Evolutionary conservation across 73 alveolate genomes (phyloP).

Genomic region (Blepharisma japonicum): DNA sequence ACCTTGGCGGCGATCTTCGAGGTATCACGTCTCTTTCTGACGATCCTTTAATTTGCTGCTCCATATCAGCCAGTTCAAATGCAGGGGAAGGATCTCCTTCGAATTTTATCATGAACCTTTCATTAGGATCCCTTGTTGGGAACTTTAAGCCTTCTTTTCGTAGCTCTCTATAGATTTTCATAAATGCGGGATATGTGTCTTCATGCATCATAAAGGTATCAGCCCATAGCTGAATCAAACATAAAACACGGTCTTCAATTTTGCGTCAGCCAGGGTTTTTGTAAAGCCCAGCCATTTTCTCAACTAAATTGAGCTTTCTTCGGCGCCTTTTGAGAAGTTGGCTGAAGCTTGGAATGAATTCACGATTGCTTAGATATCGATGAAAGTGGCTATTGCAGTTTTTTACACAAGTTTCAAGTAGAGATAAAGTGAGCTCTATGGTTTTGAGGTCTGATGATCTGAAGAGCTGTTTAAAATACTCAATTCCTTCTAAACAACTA

Average conservation of each 20-base stretch:
- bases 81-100: constrained; percentile 70
- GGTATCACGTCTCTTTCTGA: constrained; percentile 19
- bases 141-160: constrained; percentile 64
- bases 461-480: constrained; percentile 28
- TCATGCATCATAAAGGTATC: constrained; percentile 84
- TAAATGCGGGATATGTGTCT: constrained; percentile 59
- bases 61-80: constrained; percentile 55
- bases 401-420: constrained; percentile 58
- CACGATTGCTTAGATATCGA: constrained; percentile 36
- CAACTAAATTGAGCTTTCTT: constrained; percentile 41
- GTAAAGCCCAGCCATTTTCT: constrained; percentile 40
- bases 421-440: constrained; percentile 32
- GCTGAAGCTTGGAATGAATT: constrained; percentile 41
- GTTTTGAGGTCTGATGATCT: constrained; percentile 36
- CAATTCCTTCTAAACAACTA: constrained; percentile 39
- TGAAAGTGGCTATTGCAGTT: constrained; percentile 56
- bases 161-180: constrained; percentile 46
- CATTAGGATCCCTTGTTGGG: constrained; percentile 69
- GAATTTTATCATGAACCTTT: constrained; percentile 51
- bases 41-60: constrained; percentile 13
- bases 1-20: constrained; percentile 27
- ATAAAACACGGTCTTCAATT: constrained; percentile 57
- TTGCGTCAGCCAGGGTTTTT: constrained; percentile 38
- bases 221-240: constrained; percentile 69
- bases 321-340: constrained; percentile 44